These are phyloP conservation scores for Nasturtium officinale DNA, from an alignment of 345 rosid genomes.

Conservation along the genomic window DNA sequence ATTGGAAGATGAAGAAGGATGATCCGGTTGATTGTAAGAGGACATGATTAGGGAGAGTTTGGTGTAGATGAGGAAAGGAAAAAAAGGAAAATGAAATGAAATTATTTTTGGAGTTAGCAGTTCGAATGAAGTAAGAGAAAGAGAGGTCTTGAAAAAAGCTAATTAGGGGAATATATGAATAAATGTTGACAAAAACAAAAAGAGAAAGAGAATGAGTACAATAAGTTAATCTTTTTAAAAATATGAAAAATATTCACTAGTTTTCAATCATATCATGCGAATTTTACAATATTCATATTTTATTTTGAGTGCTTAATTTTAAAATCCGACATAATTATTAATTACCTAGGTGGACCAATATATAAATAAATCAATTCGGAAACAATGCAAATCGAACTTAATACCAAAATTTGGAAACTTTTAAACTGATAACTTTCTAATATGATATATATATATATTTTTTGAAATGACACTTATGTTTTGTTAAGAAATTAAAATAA, in stretches of 20 bases:
- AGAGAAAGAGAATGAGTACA: background rate
- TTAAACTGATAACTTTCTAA: too few relatives aligned
- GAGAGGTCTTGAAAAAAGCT: conserved; percentile 4
- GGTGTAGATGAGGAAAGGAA: background rate
- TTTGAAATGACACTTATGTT: background rate
- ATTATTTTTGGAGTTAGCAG: conserved; percentile 4
- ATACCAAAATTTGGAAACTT: background rate
- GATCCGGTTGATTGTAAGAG: conserved; percentile 44
- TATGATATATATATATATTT: too few relatives aligned
- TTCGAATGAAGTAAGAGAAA: conserved; percentile 16
- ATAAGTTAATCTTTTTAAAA: conserved; percentile 4
- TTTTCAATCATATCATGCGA: conserved; percentile 23
- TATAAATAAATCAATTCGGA: background rate
- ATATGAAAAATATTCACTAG: conserved; percentile 1
- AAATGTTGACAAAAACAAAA: conserved; percentile 1
- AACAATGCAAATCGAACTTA: background rate
- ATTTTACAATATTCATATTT: conserved; percentile 10
- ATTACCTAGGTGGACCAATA: conserved; percentile 15
- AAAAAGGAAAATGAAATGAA: background rate
- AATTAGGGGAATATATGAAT: conserved; percentile 27
- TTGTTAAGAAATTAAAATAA: too few relatives aligned
- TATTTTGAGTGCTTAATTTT: background rate
- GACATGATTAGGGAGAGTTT: conserved; percentile 25
- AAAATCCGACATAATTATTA: conserved; percentile 22
- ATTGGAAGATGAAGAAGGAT: conserved; percentile 31